These are phyloP conservation scores for Neurospora intermedia DNA, from an alignment of 495 filamentous ascomycete species.

Conservation along the genomic window DNA sequence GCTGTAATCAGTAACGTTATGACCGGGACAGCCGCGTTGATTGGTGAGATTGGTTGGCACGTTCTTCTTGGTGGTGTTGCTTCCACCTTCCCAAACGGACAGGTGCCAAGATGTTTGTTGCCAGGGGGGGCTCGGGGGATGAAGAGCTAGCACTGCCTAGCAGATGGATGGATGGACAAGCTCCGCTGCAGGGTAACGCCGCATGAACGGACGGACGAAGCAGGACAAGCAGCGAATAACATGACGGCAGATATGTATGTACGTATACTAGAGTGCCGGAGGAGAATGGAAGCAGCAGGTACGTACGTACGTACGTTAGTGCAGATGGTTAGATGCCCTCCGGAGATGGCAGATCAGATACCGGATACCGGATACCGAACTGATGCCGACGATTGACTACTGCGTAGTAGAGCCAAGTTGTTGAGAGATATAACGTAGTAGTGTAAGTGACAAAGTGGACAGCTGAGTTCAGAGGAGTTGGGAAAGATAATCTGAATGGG, in stretches of 20 bases:
- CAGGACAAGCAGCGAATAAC: background rate
- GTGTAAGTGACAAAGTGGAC: background rate
- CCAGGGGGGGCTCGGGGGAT: background rate
- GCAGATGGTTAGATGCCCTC: background rate
- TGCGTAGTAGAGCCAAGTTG: background rate
- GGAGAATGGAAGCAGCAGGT: background rate
- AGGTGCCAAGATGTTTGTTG: slow-evolving; percentile 3
- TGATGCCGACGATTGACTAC: background rate
- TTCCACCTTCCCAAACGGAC: slow-evolving; percentile 12
- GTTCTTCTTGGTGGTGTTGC: background rate
- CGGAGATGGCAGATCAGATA: background rate
- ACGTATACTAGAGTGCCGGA: background rate
- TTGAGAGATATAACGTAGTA: background rate
- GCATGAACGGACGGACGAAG: background rate
- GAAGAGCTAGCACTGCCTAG: background rate
- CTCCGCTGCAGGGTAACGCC: background rate
- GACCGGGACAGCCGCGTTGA: background rate
- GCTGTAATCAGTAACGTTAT: background rate
- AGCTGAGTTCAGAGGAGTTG: background rate
- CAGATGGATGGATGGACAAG: background rate
- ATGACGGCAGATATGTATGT: too few species aligned
- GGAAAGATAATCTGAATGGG: background rate
- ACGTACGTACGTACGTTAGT: background rate
- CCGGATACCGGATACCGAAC: background rate
- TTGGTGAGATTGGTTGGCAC: slow-evolving; percentile 4